A percentile compares a stretch with the other conserved stretches of the same genome.
Evolutionary conservation across 345 rosid species (phyloP).

Genomic region (Alliaria petiolata): DNA sequence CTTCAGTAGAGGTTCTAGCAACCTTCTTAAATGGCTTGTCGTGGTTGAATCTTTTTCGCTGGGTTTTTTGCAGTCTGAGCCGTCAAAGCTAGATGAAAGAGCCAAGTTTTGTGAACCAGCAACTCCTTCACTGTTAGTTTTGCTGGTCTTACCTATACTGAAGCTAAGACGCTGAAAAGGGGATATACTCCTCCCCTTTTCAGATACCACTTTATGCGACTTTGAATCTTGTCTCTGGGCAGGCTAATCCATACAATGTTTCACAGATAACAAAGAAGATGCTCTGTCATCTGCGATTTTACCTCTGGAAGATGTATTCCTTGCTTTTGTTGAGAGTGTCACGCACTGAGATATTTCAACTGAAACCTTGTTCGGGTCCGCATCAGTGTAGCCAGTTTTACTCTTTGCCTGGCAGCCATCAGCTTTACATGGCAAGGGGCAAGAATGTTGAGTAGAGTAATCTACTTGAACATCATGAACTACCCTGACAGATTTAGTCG

Average conservation of each 20-base stretch:
- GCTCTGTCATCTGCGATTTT: conserved; percentile 36
- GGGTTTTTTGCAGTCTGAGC: conserved; percentile 29
- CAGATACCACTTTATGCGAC: conserved; percentile 36
- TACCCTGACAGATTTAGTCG: conserved; percentile 32
- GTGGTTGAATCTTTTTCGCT: conserved; percentile 47
- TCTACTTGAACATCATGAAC: conserved; percentile 26
- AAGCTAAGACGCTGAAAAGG: conserved; percentile 73
- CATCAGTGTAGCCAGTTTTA: conserved; percentile 22
- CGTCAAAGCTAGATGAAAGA: conserved; percentile 36
- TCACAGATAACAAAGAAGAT: conserved; percentile 12
- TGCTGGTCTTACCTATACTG: conserved; percentile 49
- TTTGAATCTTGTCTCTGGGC: conserved; percentile 35
- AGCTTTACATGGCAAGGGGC: conserved; percentile 41
- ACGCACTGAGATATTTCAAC: conserved; percentile 36
- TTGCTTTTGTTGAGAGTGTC: conserved; percentile 31
- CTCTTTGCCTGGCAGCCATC: too few species aligned
- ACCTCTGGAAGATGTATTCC: conserved; percentile 30
- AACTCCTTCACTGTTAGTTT: conserved; percentile 47
- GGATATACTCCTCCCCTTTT: conserved; percentile 64
- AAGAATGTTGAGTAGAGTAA: conserved; percentile 37
- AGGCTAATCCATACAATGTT: conserved; percentile 24
- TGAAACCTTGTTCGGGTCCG: conserved; percentile 25
- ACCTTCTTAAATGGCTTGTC: conserved; percentile 84
- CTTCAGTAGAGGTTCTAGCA: conserved; percentile 72
- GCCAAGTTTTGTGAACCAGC: conserved; percentile 36